These are phyloP conservation scores for Triticum monococcum DNA, from an alignment of 176 grass and related monocot species.

Conservation along the genomic window DNA sequence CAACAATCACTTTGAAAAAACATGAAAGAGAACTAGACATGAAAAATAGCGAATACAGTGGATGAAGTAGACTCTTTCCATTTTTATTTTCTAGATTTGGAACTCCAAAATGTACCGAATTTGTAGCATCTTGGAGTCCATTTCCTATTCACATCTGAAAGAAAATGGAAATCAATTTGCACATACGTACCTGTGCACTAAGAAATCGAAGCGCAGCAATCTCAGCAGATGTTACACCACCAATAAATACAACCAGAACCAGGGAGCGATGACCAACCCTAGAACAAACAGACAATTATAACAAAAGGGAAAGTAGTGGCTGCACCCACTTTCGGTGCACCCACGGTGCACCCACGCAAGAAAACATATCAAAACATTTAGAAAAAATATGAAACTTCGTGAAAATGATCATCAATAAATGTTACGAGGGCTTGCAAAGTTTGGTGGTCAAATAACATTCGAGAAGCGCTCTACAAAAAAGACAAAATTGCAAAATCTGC, in stretches of 20 bases:
- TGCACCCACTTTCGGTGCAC: too few species aligned
- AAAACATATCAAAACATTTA: too few species aligned
- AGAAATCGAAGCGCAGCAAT: slow-evolving; percentile 95
- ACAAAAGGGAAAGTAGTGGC: too few species aligned
- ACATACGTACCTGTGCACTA: slow-evolving; percentile 70
- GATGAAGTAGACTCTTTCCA: too few species aligned
- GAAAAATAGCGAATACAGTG: background rate
- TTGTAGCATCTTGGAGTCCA: background rate
- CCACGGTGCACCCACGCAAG: too few species aligned
- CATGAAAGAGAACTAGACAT: background rate
- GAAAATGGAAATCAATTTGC: background rate
- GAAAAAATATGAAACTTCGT: too few species aligned
- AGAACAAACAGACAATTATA: slow-evolving; percentile 10
- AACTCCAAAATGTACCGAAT: background rate
- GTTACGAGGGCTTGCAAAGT: too few species aligned
- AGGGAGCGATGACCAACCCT: slow-evolving; percentile 78
- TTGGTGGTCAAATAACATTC: too few species aligned
- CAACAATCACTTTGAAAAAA: background rate
- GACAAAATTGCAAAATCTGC: too few species aligned
- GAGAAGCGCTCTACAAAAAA: too few species aligned
- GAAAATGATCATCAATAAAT: too few species aligned
- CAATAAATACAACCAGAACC: slow-evolving; percentile 86
- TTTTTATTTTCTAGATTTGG: background rate
- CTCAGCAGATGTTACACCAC: slow-evolving; percentile 88
- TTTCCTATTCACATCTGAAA: slow-evolving; percentile 12